Percentiles rank a stretch among this genome's conserved stretches.
These are phyloP conservation scores for Capronia americana DNA, from an alignment of 2,329 filamentous ascomycete genomes.

Conservation along the genomic window DNA sequence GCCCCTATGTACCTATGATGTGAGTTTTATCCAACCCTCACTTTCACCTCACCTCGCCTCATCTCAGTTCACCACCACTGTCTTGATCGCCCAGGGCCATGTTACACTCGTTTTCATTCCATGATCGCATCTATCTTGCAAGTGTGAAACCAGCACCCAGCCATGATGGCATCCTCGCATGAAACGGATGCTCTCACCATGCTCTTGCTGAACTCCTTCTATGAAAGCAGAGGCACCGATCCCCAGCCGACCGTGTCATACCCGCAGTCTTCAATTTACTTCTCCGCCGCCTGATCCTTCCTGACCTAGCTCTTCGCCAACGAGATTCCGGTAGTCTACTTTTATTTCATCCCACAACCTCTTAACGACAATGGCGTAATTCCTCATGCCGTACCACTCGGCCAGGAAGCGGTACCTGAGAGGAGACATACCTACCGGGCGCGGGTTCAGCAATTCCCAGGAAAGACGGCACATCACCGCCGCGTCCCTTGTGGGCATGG, in stretches of 20 bases:
- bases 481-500: neutral
- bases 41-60: slow-evolving; percentile 1
- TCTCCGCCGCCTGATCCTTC: neutral
- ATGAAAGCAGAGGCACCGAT: neutral
- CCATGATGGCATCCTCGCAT: neutral
- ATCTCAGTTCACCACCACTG: neutral
- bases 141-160: neutral
- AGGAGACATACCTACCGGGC: neutral
- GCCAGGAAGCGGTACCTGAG: neutral
- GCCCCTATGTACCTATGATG: too few species aligned
- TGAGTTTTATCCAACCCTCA: neutral
- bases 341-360: neutral
- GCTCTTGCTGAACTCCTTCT: neutral
- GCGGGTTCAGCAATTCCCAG: neutral
- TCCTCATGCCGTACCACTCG: neutral
- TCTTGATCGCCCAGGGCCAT: neutral
- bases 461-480: neutral
- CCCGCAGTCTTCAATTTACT: neutral
- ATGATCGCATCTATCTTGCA: neutral
- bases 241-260: neutral
- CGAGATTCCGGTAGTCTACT: neutral
- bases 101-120: neutral
- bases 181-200: neutral
- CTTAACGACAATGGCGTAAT: neutral
- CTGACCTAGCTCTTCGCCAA: neutral